Evolutionary conservation across 164 flowering plant species (phyloP).

Genomic region (Chloranthus sessilifolius): DNA sequence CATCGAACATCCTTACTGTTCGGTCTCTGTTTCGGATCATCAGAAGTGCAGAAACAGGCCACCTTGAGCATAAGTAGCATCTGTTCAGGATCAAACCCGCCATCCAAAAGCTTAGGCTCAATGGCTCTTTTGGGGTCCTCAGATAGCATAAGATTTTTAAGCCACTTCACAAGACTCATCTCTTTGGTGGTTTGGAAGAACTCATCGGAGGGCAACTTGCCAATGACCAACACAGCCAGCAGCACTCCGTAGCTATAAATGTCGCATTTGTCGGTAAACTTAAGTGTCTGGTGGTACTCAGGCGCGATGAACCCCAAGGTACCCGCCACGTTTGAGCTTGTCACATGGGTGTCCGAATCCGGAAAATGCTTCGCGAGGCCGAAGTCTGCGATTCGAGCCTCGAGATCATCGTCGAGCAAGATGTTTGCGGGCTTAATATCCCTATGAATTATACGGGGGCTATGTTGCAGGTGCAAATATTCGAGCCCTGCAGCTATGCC

Average conservation of each 20-base stretch:
- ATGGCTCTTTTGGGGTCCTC: conserved; percentile 62
- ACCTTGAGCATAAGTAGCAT: conserved; percentile 81
- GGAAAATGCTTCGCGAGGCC: conserved; percentile 90
- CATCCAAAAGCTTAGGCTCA: conserved; percentile 50
- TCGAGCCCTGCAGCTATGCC: conserved; percentile 85
- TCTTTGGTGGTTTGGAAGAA: conserved; percentile 65
- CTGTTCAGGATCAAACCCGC: conserved; percentile 68
- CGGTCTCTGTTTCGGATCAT: conserved; percentile 80
- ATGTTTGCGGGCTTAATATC: conserved; percentile 91
- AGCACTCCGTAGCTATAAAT: conserved; percentile 84
- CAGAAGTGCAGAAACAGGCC: conserved; percentile 87
- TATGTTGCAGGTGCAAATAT: conserved; percentile 66
- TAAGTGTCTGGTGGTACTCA: conserved; percentile 78
- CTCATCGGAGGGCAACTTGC: conserved; percentile 67
- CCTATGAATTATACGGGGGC: conserved; percentile 70
- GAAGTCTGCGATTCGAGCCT: conserved; percentile 84
- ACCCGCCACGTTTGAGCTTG: conserved; percentile 76
- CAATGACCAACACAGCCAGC: conserved; percentile 65
- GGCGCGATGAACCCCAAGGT: conserved; percentile 92
- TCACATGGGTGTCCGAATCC: conserved; percentile 57
- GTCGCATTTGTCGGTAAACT: conserved; percentile 92
- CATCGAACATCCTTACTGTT: conserved; percentile 63
- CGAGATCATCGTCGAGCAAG: conserved; percentile 84
- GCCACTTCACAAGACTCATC: conserved; percentile 77
- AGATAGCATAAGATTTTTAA: conserved; percentile 74